Evolutionary conservation across 306 rosid genomes (phyloP).

Genomic region (Lupinus albus): DNA sequence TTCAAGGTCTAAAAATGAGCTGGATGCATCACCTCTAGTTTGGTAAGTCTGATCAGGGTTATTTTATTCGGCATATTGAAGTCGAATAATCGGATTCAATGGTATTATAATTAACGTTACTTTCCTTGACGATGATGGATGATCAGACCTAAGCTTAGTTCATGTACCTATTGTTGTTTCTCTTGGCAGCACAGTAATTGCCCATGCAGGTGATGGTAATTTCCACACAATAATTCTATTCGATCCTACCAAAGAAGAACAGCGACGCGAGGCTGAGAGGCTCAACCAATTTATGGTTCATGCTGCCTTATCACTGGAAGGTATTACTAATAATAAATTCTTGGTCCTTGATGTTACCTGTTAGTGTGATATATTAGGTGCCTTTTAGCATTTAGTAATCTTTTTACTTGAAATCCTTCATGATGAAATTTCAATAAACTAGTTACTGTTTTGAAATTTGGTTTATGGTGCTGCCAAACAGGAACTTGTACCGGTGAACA

Average conservation of each 20-base stretch:
- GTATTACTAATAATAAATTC: slow-evolving; percentile 46
- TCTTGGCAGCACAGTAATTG: slow-evolving; percentile 73
- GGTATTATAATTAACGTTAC: slow-evolving; percentile 20
- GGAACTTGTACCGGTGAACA: too few relatives aligned
- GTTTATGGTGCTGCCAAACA: too few relatives aligned
- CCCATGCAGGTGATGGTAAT: slow-evolving; percentile 98
- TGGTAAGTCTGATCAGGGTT: slow-evolving; percentile 61
- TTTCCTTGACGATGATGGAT: slow-evolving; percentile 23
- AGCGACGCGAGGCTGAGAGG: slow-evolving; percentile 76
- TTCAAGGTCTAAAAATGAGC: slow-evolving; percentile 73
- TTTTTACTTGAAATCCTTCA: too few relatives aligned
- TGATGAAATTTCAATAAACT: too few relatives aligned
- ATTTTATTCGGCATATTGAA: slow-evolving; percentile 7
- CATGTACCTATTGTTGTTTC: slow-evolving; percentile 34
- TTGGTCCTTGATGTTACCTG: slow-evolving; percentile 11
- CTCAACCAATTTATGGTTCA: slow-evolving; percentile 85
- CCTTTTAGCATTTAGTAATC: too few relatives aligned
- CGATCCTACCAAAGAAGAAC: slow-evolving; percentile 74
- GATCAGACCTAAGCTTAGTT: slow-evolving; percentile 31
- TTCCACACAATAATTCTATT: slow-evolving; percentile 82
- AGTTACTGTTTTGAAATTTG: too few relatives aligned
- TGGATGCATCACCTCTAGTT: slow-evolving; percentile 77
- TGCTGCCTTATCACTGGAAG: slow-evolving; percentile 87
- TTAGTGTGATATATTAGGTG: slow-evolving; percentile 5
- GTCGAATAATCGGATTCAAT: neutral